Conservation (phyloP, 805 yeast species). For the Candida chilensis region DNA sequence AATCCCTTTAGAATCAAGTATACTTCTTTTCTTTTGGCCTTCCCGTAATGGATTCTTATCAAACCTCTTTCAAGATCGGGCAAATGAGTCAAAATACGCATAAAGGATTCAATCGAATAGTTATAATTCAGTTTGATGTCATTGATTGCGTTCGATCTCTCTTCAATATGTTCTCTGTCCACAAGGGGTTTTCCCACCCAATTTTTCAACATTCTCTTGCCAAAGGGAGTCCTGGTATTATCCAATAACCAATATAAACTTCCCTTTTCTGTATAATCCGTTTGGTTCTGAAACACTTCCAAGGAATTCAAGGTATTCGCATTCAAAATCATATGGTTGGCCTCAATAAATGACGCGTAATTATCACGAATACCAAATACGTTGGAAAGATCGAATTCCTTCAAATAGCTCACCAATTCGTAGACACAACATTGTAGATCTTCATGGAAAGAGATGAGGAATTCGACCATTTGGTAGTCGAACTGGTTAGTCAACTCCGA, state of each 20-base stretch:
- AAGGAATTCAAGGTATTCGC: slow-evolving; percentile 60
- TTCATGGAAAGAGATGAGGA: slow-evolving; percentile 12
- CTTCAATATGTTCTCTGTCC: slow-evolving; percentile 40
- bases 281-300: slow-evolving; percentile 64
- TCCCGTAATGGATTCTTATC: slow-evolving; percentile 50
- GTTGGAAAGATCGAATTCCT: slow-evolving; percentile 52
- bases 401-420: slow-evolving; percentile 43
- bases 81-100: slow-evolving; percentile 15
- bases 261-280: slow-evolving; percentile 51
- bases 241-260: slow-evolving; percentile 74
- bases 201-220: slow-evolving; percentile 50
- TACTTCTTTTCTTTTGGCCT: slow-evolving; percentile 51
- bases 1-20: slow-evolving; percentile 42
- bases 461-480: slow-evolving; percentile 11
- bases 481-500: slow-evolving; percentile 4
- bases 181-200: slow-evolving; percentile 77
- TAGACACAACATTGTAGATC: slow-evolving; percentile 27
- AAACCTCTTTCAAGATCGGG: slow-evolving; percentile 56
- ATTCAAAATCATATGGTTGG: slow-evolving; percentile 42
- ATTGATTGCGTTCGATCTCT: slow-evolving; percentile 55
- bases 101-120: slow-evolving; percentile 22
- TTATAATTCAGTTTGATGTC: slow-evolving; percentile 31
- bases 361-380: slow-evolving; percentile 45
- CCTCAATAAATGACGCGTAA: slow-evolving; percentile 38
- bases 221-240: slow-evolving; percentile 73